Conservation (phyloP, 2,329 filamentous ascomycete species). For the Cyclaneusma minus region DNA sequence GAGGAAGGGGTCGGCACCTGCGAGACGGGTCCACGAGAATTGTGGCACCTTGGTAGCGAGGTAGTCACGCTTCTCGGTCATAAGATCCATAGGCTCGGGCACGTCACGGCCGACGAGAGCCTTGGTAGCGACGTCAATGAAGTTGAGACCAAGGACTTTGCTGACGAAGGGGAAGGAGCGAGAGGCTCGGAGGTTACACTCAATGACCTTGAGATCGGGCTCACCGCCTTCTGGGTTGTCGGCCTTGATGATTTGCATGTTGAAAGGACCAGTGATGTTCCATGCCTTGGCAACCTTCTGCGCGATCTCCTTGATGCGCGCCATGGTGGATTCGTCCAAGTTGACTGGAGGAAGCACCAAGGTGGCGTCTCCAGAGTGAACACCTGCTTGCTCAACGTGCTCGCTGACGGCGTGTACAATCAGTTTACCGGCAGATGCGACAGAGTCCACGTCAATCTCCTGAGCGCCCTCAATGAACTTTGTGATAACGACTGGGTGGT, state of each 20-base stretch:
- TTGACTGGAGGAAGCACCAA: slow-evolving; percentile 76
- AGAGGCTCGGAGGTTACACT: slow-evolving; percentile 94
- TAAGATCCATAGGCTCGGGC: slow-evolving; percentile 72
- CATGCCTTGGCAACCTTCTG: slow-evolving; percentile 93
- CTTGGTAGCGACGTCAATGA: slow-evolving; percentile 89
- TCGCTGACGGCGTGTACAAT: slow-evolving; percentile 86
- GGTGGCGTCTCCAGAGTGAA: slow-evolving; percentile 95
- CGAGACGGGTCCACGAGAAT: slow-evolving; percentile 97
- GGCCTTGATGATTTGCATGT: slow-evolving; percentile 99
- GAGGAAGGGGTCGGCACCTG: slow-evolving; percentile 91
- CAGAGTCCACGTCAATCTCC: slow-evolving; percentile 93
- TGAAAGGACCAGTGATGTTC: slow-evolving; percentile 96
- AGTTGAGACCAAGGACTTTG: slow-evolving; percentile 93
- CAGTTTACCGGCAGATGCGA: slow-evolving; percentile 73
- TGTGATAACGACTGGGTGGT: slow-evolving; percentile 95
- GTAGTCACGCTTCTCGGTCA: slow-evolving; percentile 81
- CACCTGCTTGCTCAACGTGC: slow-evolving; percentile 92
- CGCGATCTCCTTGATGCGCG: slow-evolving; percentile 86
- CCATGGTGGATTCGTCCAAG: slow-evolving; percentile 64
- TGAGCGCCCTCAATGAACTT: slow-evolving; percentile 96
- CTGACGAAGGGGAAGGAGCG: slow-evolving; percentile 97
- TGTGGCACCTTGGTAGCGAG: slow-evolving; percentile 95
- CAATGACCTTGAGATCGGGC: slow-evolving; percentile 81
- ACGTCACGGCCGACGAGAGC: slow-evolving; percentile 77
- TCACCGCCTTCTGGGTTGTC: slow-evolving; percentile 59